Conservation (phyloP, 2,329 filamentous ascomycete species). For the Dactylella cylindrospora region DNA sequence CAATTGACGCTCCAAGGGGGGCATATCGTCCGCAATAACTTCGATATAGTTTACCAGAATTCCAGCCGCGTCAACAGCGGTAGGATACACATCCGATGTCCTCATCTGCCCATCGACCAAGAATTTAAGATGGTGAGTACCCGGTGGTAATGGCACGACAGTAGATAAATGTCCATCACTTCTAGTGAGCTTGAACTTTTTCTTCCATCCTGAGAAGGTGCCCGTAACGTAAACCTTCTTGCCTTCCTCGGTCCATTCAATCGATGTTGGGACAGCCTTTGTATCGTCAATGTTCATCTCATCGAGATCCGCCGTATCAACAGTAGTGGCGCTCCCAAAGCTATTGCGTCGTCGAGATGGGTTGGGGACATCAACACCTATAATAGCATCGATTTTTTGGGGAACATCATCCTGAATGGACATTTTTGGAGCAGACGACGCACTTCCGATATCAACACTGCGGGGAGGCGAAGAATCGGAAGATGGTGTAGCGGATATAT, state of each 20-base stretch:
- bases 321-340: constrained; percentile 42
- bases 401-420: constrained; percentile 21
- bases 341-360: constrained; percentile 37
- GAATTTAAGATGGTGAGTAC: constrained; percentile 96
- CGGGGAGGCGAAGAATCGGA: constrained; percentile 26
- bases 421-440: constrained; percentile 38
- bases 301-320: constrained; percentile 54
- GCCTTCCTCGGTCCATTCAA: constrained; percentile 81
- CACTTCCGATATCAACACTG: constrained; percentile 14
- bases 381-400: constrained; percentile 31
- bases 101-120: constrained; percentile 92
- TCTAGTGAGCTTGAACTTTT: constrained; percentile 82
- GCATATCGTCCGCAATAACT: constrained; percentile 73
- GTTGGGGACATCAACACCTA: constrained; percentile 24
- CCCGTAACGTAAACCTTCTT: constrained; percentile 95
- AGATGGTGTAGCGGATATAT: constrained; percentile 33
- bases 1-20: constrained; percentile 50
- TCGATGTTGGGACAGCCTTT: constrained; percentile 74
- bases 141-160: constrained; percentile 79
- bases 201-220: constrained; percentile 96
- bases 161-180: constrained; percentile 78
- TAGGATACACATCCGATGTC: constrained; percentile 81
- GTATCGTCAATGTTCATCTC: constrained; percentile 73
- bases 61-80: constrained; percentile 96
- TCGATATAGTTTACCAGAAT: constrained; percentile 98